phyloP scores from a whole-genome alignment of 1,139 yeast genomes.

The Trichomonascaceae sp. region DNA sequence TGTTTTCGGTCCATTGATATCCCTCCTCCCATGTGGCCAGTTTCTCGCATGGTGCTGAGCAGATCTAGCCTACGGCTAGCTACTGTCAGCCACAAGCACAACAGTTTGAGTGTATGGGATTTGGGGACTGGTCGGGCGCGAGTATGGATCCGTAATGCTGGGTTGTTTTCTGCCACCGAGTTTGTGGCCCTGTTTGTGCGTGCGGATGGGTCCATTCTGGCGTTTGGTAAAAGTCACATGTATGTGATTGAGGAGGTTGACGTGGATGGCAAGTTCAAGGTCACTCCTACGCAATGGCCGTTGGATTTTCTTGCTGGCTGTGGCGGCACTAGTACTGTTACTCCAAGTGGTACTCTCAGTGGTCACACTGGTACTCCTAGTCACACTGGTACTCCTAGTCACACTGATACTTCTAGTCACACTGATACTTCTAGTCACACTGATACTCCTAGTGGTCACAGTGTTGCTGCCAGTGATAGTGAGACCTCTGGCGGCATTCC shows the following conservation, averaged over 20 bases:
- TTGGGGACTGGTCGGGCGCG: conserved; percentile 25
- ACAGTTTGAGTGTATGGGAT: conserved; percentile 10
- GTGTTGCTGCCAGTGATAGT: no score
- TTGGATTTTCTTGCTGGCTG: neutral
- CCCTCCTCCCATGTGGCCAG: conserved; percentile 49
- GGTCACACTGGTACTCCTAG: no score
- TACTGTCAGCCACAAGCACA: conserved; percentile 31
- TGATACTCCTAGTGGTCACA: no score
- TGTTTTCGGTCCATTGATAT: conserved; percentile 22
- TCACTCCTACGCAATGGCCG: neutral
- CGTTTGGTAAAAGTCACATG: neutral
- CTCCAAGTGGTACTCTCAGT: no score
- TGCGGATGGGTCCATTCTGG: neutral
- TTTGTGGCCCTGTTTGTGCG: conserved; percentile 13
- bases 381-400: no score
- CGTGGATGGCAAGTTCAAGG: no score
- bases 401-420: no score
- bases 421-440: no score
- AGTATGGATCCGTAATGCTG: conserved; percentile 7
- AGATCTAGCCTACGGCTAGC: conserved; percentile 49
- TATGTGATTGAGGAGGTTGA: no score
- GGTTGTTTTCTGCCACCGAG: conserved; percentile 2
- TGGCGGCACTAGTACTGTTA: no score
- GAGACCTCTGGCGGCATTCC: no score
- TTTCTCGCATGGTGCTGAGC: conserved; percentile 46